Conservation (phyloP, 768 basidiomycete genomes). For the Boletus coccyginus region DNA sequence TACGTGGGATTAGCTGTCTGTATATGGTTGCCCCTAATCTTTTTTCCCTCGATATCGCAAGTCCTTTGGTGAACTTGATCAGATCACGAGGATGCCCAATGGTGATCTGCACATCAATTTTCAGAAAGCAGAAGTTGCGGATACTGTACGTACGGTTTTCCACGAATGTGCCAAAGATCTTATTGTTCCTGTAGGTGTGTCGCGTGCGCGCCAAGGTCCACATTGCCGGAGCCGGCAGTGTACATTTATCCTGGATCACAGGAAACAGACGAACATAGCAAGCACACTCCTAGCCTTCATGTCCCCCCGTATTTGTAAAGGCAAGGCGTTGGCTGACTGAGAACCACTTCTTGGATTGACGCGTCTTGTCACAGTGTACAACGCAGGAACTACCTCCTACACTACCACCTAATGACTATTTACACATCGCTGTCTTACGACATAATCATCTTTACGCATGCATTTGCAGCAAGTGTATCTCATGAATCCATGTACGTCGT, state of each 20-base stretch:
- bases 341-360: neutral
- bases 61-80: constrained; percentile 75
- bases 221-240: constrained; percentile 75
- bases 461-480: constrained; percentile 28
- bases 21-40: constrained; percentile 1
- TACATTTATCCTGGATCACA: constrained; percentile 70
- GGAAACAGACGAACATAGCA: constrained; percentile 44
- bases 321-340: constrained; percentile 5
- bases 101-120: constrained; percentile 80
- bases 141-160: constrained; percentile 53
- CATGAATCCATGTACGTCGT: constrained; percentile 25
- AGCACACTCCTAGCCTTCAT: neutral
- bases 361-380: constrained; percentile 22
- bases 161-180: neutral
- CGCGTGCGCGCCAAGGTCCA: constrained; percentile 73
- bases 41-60: constrained; percentile 24
- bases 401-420: constrained; percentile 23
- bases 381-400: constrained; percentile 25
- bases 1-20: constrained; percentile 28
- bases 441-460: constrained; percentile 27
- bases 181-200: constrained; percentile 53
- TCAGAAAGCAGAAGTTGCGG: constrained; percentile 71
- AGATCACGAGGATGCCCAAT: constrained; percentile 71
- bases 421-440: constrained; percentile 22
- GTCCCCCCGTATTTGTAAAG: constrained; percentile 23